Evolutionary conservation across 176 grass and related monocot genomes (phyloP).

Genomic region (Elaeis guineensis): DNA sequence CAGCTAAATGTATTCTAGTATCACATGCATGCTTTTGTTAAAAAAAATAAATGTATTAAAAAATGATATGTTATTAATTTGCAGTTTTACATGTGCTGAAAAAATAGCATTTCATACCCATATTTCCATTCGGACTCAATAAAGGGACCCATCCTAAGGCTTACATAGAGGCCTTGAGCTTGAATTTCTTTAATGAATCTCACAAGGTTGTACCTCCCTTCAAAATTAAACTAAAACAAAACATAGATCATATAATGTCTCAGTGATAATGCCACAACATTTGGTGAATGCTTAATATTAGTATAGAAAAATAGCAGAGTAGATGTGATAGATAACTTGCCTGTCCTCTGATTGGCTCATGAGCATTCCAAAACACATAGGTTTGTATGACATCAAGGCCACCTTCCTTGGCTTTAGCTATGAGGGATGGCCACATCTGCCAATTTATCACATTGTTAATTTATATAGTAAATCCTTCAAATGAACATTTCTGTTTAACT

Average conservation of each 20-base stretch:
- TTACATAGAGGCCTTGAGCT: constrained; percentile 72
- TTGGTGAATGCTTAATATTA: too few relatives aligned
- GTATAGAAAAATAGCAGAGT: too few relatives aligned
- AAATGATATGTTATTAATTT: too few relatives aligned
- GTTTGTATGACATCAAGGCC: constrained; percentile 81
- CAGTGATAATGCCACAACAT: background rate
- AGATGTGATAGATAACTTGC: constrained; percentile 5
- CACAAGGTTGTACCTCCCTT: constrained; percentile 72
- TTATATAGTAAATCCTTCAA: too few relatives aligned
- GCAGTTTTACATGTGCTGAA: too few relatives aligned
- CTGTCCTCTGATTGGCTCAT: constrained; percentile 57
- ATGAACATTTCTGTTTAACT: too few relatives aligned
- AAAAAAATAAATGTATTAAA: too few relatives aligned
- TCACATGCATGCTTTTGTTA: too few relatives aligned
- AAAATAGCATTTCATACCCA: constrained; percentile 37
- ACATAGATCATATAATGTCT: constrained; percentile 4
- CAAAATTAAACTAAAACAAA: constrained; percentile 57
- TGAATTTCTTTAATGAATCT: constrained; percentile 82
- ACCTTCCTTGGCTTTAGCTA: constrained; percentile 54
- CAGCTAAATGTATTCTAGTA: too few relatives aligned
- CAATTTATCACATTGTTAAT: constrained; percentile 5
- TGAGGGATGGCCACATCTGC: constrained; percentile 61
- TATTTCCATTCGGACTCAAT: constrained; percentile 89
- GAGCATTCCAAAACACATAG: constrained; percentile 73
- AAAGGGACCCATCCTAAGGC: constrained; percentile 80